Conservation (phyloP, 768 basidiomycete species). For the Termitomyces sp. region DNA sequence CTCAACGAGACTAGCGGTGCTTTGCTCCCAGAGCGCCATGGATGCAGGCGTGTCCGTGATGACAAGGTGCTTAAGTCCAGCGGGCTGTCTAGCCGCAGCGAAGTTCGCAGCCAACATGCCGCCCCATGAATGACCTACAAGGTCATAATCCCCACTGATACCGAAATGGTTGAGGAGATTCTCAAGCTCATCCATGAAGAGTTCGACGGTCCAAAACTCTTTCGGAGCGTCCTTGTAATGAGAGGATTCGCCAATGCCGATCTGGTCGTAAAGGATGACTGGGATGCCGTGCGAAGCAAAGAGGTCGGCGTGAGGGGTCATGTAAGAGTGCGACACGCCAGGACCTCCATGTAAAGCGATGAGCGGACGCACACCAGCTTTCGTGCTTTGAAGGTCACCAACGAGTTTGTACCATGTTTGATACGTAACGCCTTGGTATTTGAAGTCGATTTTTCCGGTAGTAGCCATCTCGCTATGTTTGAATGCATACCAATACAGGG, state of each 20-base stretch:
- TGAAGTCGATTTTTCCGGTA: constrained; percentile 12
- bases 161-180: constrained; percentile 40
- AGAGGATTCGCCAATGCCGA: constrained; percentile 41
- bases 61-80: constrained; percentile 30
- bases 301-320: constrained; percentile 27
- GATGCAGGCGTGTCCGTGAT: constrained; percentile 26
- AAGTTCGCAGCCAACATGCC: constrained; percentile 43
- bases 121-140: constrained; percentile 57
- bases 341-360: constrained; percentile 43
- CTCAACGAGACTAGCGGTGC: constrained; percentile 6
- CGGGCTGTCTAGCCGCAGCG: constrained; percentile 29
- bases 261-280: constrained; percentile 47
- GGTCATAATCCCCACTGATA: constrained; percentile 32
- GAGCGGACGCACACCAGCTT: constrained; percentile 22
- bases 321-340: constrained; percentile 33
- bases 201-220: constrained; percentile 31
- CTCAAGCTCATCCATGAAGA: constrained; percentile 51
- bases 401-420: constrained; percentile 13
- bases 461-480: neutral
- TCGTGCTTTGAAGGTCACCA: constrained; percentile 6
- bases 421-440: constrained; percentile 10
- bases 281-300: constrained; percentile 23
- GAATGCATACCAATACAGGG: neutral
- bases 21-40: constrained; percentile 21
- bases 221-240: constrained; percentile 32